Percentiles rank a stretch among this genome's conserved stretches.
These are phyloP conservation scores for Chaetoscypha palmicola DNA, from an alignment of 2,329 filamentous ascomycete species.

Conservation along the genomic window DNA sequence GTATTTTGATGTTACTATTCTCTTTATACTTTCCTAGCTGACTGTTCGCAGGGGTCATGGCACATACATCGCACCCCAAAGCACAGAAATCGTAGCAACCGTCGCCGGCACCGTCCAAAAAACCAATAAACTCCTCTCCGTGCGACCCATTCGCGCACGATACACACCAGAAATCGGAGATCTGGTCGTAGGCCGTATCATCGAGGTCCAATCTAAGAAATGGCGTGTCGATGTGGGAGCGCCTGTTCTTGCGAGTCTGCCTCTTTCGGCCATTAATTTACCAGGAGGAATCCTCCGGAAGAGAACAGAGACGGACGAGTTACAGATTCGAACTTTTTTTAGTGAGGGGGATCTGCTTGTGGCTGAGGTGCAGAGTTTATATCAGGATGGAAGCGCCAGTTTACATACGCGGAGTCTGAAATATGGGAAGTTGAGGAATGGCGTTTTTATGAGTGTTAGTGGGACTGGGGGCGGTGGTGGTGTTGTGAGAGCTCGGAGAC, in stretches of 20 bases:
- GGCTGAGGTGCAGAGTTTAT: constrained; percentile 87
- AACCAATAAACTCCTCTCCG: constrained; percentile 94
- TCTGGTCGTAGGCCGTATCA: constrained; percentile 85
- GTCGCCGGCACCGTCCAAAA: constrained; percentile 85
- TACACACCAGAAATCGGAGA: constrained; percentile 97
- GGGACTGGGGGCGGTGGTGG: constrained; percentile 74
- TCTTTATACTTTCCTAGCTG: constrained; percentile 10
- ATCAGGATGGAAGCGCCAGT: constrained; percentile 76
- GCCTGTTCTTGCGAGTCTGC: constrained; percentile 75
- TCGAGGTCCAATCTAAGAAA: constrained; percentile 85
- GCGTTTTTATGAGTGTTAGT: constrained; percentile 74
- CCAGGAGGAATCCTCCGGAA: constrained; percentile 88
- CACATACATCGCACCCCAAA: constrained; percentile 63
- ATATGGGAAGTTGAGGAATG: constrained; percentile 94
- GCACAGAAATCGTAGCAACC: constrained; percentile 73
- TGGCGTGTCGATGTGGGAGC: constrained; percentile 96
- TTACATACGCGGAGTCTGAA: constrained; percentile 86
- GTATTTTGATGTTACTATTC: constrained; percentile 34
- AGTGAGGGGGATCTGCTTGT: constrained; percentile 89
- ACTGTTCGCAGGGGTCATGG: constrained; percentile 68
- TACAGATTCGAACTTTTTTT: constrained; percentile 97
- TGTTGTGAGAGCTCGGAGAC: constrained; percentile 74
- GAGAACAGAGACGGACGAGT: constrained; percentile 88
- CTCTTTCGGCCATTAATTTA: constrained; percentile 85
- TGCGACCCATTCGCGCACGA: constrained; percentile 81